Evolutionary conservation across 805 yeast species (phyloP), one percentile per base, ranked within the genome.

Genomic region (Schizosaccharomyces cryophilus): DNA sequence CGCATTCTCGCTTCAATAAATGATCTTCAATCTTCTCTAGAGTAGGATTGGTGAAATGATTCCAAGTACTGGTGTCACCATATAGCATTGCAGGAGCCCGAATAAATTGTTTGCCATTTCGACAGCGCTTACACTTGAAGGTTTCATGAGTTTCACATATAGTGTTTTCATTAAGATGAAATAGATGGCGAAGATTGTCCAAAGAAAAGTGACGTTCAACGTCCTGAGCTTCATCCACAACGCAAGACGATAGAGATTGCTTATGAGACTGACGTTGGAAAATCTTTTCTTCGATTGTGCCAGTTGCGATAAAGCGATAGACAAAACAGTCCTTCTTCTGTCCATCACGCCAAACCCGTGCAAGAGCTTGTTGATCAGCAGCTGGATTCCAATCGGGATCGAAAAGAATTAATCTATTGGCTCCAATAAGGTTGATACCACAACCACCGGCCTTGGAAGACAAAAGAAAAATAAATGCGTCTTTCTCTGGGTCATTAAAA

Each of bases 321-420:
- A 90, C 93, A 67, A 84, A 90, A 13, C 98, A 93, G 70, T 86
- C 95, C 71, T 90, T 93, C 76, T 86, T 90, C 69, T 90, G 98
- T 0, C 98, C 98, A 73, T 93, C 98, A 76, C 98, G 82, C 97
- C 97, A 93, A 4, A 93, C 95, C 71, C 98, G 79, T 0, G 97
- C 97, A 64, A 93, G 75, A 0, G 97, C 97, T 72, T 90, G 98
- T 70, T 93, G 97, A 69, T 90, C 98, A 0, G 95, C 84, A 0
- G 98, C 97, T 0, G 98, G 98, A 68, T 90, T 90, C 98, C 98
- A 93, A 70, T 93, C 98, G 0, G 85, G 85, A 69, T 93, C 98
- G 68, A 93, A 75, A 59, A 93, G 73, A 24, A 93, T 80, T 64
- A 93, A 74, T 64, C 98, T 77, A 66, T 93, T 93, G 2, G 97